phyloP scores from a whole-genome alignment of 2,329 filamentous ascomycete species.

The Samsoniella hepiali region DNA sequence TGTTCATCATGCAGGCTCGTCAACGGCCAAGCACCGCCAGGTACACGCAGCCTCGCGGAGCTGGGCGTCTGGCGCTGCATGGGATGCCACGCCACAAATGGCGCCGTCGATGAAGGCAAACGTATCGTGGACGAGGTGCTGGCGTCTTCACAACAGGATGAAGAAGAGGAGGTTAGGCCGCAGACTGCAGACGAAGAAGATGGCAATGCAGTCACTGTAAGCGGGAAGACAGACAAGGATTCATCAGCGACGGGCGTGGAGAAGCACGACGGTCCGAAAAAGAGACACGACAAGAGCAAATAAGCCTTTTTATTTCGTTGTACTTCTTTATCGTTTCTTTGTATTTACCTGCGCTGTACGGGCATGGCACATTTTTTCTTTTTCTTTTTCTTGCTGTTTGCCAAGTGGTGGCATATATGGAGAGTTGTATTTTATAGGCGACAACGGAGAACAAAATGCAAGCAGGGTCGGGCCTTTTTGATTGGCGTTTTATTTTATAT shows the following conservation, averaged over 20 bases:
- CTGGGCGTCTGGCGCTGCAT: conserved; percentile 86
- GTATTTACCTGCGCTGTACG: background rate
- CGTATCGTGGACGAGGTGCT: conserved; percentile 68
- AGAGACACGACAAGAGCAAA: conserved; percentile 27
- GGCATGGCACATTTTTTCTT: background rate
- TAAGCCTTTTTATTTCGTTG: conserved; percentile 11
- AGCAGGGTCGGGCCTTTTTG: too few relatives aligned
- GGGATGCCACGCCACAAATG: conserved; percentile 78
- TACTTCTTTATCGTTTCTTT: background rate
- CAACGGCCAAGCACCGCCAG: conserved; percentile 93
- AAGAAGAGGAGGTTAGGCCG: conserved; percentile 18
- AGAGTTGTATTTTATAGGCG: background rate
- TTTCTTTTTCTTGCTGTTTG: background rate
- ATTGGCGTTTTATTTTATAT: too few relatives aligned
- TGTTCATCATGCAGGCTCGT: conserved; percentile 80
- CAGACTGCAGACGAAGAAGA: conserved; percentile 19
- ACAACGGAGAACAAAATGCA: too few relatives aligned
- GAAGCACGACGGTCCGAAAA: conserved; percentile 25
- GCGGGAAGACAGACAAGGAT: background rate
- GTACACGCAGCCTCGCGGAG: conserved; percentile 71
- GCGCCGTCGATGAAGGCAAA: conserved; percentile 71
- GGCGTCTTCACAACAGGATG: conserved; percentile 25
- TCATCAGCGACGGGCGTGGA: conserved; percentile 17
- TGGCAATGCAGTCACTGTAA: conserved; percentile 18
- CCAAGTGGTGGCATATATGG: background rate